phyloP scores from a whole-genome alignment of 139 green algal species.

The Chlorella vulgaris region DNA sequence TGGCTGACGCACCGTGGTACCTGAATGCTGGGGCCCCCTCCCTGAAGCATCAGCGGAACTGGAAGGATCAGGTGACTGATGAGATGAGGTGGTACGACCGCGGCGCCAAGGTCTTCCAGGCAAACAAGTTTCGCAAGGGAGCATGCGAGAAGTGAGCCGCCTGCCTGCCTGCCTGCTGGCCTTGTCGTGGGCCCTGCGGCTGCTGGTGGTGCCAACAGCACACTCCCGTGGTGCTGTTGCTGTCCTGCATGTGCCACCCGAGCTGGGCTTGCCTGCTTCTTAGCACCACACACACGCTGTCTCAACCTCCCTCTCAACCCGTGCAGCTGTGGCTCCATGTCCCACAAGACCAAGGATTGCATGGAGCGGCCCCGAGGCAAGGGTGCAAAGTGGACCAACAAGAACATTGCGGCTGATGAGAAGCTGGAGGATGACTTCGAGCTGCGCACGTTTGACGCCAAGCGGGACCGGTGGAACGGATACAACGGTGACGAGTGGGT shows the following conservation, averaged over 20 bases:
- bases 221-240: too few relatives aligned
- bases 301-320: too few relatives aligned
- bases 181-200: too few relatives aligned
- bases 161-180: too few relatives aligned
- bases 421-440: slow-evolving; percentile 90
- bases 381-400: slow-evolving; percentile 88
- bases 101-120: slow-evolving; percentile 91
- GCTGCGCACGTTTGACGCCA: slow-evolving; percentile 85
- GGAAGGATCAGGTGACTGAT: slow-evolving; percentile 75
- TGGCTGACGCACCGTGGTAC: slow-evolving; percentile 98
- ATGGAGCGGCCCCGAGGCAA: slow-evolving; percentile 91
- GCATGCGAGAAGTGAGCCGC: slow-evolving; percentile 93
- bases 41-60: slow-evolving; percentile 99
- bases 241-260: too few relatives aligned
- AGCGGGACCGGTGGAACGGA: slow-evolving; percentile 95
- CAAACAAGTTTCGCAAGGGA: slow-evolving; percentile 95
- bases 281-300: too few relatives aligned
- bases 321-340: slow-evolving; percentile 94
- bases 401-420: slow-evolving; percentile 95
- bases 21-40: slow-evolving; percentile 84
- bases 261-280: too few relatives aligned
- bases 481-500: slow-evolving; percentile 86
- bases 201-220: too few relatives aligned
- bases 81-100: slow-evolving; percentile 89
- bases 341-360: slow-evolving; percentile 96